These are phyloP conservation scores for Marasmius fiardii DNA, from an alignment of 1,284 basidiomycete species.

Conservation along the genomic window DNA sequence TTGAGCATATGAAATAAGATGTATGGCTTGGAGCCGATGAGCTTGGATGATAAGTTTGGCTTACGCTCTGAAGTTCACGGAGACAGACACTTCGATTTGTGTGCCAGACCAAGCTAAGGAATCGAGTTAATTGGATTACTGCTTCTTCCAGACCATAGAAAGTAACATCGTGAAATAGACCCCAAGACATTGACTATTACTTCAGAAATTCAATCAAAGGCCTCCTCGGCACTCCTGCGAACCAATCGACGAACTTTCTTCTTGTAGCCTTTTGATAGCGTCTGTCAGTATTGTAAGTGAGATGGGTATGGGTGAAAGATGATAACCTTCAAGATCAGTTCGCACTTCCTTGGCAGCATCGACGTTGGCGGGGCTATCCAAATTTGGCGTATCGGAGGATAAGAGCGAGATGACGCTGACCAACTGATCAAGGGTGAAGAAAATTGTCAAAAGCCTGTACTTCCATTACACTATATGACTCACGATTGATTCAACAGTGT, in stretches of 20 bases:
- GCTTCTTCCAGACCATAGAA: too few species aligned
- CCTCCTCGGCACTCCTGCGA: constrained; percentile 83
- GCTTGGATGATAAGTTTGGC: too few species aligned
- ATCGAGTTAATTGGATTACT: too few species aligned
- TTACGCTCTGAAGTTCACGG: too few species aligned
- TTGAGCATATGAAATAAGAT: too few species aligned
- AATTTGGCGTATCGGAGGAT: constrained; percentile 89
- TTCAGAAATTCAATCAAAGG: constrained; percentile 51
- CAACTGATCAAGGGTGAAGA: constrained; percentile 50
- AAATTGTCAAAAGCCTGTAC: too few species aligned
- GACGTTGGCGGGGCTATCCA: constrained; percentile 95
- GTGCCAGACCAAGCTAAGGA: too few species aligned
- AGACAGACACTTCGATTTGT: too few species aligned
- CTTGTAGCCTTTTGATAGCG: constrained; percentile 60
- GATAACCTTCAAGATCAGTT: constrained; percentile 64
- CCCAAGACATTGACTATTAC: not conserved
- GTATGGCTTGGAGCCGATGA: too few species aligned
- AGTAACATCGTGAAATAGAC: too few species aligned
- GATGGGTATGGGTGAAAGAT: not conserved
- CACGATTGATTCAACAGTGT: constrained; percentile 96
- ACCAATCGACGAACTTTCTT: constrained; percentile 91
- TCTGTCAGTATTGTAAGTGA: constrained; percentile 3
- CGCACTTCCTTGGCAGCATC: constrained; percentile 93
- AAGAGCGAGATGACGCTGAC: constrained; percentile 95
- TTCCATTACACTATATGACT: constrained; percentile 31